Base-by-base conservation (phyloP, 345 rosid species). In the Schrenkiella parvula region DNA sequence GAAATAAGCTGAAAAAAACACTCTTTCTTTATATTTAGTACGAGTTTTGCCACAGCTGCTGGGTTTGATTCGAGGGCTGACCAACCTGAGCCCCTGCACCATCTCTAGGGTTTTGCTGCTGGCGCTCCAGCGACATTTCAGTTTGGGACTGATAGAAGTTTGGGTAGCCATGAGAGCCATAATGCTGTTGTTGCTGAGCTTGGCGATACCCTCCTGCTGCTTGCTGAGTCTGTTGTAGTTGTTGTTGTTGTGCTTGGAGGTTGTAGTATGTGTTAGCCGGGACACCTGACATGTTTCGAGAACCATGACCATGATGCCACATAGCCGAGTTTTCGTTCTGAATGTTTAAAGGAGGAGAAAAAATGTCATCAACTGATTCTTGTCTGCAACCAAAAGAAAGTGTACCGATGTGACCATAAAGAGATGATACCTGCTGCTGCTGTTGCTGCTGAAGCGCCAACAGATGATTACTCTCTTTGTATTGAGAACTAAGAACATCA, bases 41-140 rank as follows among this genome's bases (percentile, higher is more conserved):
- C 80, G 83, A 83, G 86, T 92, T 91, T 81, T 85, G 98, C 99
- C 98, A 95, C 17, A 95, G 59, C 83, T 89, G 99, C 75, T 87
- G 95, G 54, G 84, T 79, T 87, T 88, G 99, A 80, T 89, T 95
- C 18, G 93, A 81, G 14, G 86, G 84, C 80, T 91, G 99, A 53
- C 85, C 88, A 66, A 6, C 78, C 79, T 95, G 97, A 19, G 85
- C 77, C 0, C 86, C 81, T 54, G 85, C 73, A 12, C 82, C 86
- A 8, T 95, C 97, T 80, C 96, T 82, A n/a, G 86, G 75, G 85
- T 82, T 88, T 71, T 91, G 98, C 82, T 87, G 99, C 85, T 89
- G 99, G 9, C 88, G 97, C 18, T 95, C 99, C 50, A 84, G 53
- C 0, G 98, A 84, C 58, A 88, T 83, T 61, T 93, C 95, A 1